Percentiles rank a stretch among this genome's conserved stretches.
phyloP scores from a whole-genome alignment of 768 basidiomycete species.

The Tricholoma bakamatsutake region DNA sequence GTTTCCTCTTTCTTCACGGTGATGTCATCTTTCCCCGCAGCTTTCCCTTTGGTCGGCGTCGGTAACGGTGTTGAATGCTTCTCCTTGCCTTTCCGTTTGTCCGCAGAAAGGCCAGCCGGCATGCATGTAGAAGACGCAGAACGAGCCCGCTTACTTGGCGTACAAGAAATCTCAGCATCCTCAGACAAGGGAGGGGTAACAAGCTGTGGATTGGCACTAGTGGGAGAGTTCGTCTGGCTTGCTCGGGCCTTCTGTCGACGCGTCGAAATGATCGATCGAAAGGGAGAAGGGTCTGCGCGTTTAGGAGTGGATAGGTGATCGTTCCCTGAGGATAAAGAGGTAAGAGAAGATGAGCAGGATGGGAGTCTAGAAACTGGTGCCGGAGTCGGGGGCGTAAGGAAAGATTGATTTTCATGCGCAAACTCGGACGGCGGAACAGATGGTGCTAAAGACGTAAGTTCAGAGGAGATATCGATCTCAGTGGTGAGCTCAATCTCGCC shows the following conservation, averaged over 20 bases:
- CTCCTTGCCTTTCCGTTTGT: conserved; percentile 36
- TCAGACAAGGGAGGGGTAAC: conserved; percentile 45
- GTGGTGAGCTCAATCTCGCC: conserved; percentile 51
- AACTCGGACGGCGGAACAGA: conserved; percentile 31
- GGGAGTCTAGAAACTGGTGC: conserved; percentile 25
- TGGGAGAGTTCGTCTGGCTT: conserved; percentile 9
- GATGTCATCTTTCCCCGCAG: conserved; percentile 23
- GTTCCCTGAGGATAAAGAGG: conserved; percentile 33
- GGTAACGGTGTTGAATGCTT: conserved; percentile 27
- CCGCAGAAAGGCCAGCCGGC: conserved; percentile 21
- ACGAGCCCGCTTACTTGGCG: conserved; percentile 27
- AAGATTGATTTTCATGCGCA: conserved; percentile 21
- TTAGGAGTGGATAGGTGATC: conserved; percentile 26
- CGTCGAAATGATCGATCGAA: conserved; percentile 55
- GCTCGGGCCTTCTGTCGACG: conserved; percentile 46
- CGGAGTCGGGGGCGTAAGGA: conserved; percentile 26
- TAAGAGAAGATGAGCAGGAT: conserved; percentile 36
- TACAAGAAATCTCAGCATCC: conserved; percentile 28
- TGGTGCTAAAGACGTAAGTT: conserved; percentile 37
- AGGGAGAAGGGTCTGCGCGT: conserved; percentile 30
- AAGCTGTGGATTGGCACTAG: conserved; percentile 22
- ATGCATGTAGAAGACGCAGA: conserved; percentile 23
- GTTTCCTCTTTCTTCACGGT: conserved; percentile 46
- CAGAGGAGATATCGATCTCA: conserved; percentile 43
- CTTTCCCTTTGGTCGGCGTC: conserved; percentile 17